Conservation (phyloP, 23 red algal species). For the Gracilaria domingensis region DNA sequence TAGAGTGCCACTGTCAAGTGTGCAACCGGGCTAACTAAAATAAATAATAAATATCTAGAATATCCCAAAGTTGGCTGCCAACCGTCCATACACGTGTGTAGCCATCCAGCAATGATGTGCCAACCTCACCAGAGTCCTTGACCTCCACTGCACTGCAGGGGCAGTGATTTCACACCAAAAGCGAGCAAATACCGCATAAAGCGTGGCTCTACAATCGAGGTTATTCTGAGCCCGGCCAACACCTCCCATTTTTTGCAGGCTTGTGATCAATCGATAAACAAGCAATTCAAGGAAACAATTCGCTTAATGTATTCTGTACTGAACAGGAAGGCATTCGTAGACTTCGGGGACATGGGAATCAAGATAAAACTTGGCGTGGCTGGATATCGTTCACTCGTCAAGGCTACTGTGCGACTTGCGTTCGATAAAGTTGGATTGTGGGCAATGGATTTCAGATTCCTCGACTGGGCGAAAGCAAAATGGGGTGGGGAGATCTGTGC, state of each 20-base stretch:
- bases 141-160: too few species aligned
- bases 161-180: too few species aligned
- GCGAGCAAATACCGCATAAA: too few species aligned
- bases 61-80: too few species aligned
- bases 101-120: too few species aligned
- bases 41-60: too few species aligned
- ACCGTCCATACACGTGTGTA: too few species aligned
- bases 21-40: too few species aligned
- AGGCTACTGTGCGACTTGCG: background rate
- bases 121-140: too few species aligned
- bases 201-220: too few species aligned
- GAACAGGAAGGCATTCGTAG: background rate
- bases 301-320: background rate
- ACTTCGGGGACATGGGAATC: background rate
- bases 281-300: background rate
- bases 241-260: slow-evolving; percentile 29
- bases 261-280: slow-evolving; percentile 6
- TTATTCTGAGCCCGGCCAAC: background rate
- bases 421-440: background rate
- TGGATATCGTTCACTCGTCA: background rate
- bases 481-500: too few species aligned
- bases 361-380: background rate
- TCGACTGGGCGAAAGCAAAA: background rate
- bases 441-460: background rate
- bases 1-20: too few species aligned